Conservation (phyloP, 2,329 filamentous ascomycete species). For the Tolypocladium ophioglossoides region DNA sequence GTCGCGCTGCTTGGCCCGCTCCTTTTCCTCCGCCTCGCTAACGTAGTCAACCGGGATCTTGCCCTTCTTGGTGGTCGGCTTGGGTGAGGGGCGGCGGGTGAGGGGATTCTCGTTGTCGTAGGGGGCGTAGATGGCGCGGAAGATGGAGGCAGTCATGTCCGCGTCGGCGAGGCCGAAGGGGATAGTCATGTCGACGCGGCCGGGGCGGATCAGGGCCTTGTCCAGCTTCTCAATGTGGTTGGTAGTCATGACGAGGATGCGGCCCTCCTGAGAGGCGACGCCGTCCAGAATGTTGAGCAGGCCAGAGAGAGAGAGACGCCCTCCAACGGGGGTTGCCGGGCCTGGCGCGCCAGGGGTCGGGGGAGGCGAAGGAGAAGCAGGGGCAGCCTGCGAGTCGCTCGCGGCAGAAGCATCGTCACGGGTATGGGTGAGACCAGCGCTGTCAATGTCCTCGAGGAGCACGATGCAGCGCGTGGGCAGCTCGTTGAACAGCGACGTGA, state of each 20-base stretch:
- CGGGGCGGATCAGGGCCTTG: constrained; percentile 51
- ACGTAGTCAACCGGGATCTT: constrained; percentile 12
- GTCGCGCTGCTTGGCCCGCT: constrained; percentile 17
- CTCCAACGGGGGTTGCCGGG: constrained; percentile 3
- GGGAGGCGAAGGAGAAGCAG: constrained; percentile 5
- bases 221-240: constrained; percentile 52
- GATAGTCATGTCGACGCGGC: constrained; percentile 49
- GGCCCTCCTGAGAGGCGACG: constrained; percentile 51
- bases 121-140: constrained; percentile 46
- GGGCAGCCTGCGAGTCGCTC: background rate
- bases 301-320: constrained; percentile 58
- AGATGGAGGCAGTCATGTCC: constrained; percentile 42
- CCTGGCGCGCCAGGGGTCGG: background rate
- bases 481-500: constrained; percentile 52
- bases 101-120: constrained; percentile 26
- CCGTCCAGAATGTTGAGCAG: constrained; percentile 76
- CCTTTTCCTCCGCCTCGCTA: constrained; percentile 17
- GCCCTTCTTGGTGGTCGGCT: constrained; percentile 1
- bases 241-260: constrained; percentile 57
- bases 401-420: constrained; percentile 23
- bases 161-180: constrained; percentile 44
- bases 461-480: constrained; percentile 63
- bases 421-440: constrained; percentile 56
- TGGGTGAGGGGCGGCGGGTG: background rate
- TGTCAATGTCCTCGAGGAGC: constrained; percentile 68